Evolutionary conservation across 1,284 basidiomycete species (phyloP).

Genomic region (Puccinia polysora): DNA sequence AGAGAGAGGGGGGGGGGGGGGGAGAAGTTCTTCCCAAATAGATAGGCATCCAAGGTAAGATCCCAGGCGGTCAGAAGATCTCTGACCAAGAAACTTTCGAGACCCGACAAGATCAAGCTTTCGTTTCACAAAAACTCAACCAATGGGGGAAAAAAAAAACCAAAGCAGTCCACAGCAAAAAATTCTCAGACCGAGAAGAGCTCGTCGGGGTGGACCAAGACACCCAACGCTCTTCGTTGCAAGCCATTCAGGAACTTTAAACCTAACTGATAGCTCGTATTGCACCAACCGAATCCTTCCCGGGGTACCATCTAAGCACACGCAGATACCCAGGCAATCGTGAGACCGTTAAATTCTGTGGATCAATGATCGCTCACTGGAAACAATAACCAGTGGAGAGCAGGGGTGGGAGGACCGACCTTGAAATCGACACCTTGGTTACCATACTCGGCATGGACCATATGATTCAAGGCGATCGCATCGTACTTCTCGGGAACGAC

Average conservation of each 20-base stretch:
- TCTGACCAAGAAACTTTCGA: no score
- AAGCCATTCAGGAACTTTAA: conserved; percentile 87
- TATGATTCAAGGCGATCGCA: conserved; percentile 85
- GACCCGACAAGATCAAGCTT: no score
- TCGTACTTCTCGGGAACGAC: conserved; percentile 99
- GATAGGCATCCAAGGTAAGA: no score
- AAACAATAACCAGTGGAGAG: background rate
- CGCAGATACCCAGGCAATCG: background rate
- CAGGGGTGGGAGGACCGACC: conserved; percentile 58
- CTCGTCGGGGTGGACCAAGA: conserved; percentile 83
- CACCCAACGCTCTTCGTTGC: conserved; percentile 88
- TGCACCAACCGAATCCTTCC: conserved; percentile 51
- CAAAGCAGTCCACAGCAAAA: no score
- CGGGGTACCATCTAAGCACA: conserved; percentile 21
- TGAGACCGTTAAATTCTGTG: background rate
- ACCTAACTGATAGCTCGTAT: conserved; percentile 85
- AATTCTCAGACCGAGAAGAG: no score
- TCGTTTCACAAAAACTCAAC: no score
- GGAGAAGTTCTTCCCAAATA: no score
- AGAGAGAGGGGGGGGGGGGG: no score
- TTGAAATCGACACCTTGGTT: conserved; percentile 98
- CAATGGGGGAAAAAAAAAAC: no score
- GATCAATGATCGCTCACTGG: background rate
- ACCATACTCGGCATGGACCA: conserved; percentile 96
- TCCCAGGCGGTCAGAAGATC: no score